These are phyloP conservation scores for Fraxinus sp. DNA, from an alignment of 305 asterid species.

Conservation along the genomic window DNA sequence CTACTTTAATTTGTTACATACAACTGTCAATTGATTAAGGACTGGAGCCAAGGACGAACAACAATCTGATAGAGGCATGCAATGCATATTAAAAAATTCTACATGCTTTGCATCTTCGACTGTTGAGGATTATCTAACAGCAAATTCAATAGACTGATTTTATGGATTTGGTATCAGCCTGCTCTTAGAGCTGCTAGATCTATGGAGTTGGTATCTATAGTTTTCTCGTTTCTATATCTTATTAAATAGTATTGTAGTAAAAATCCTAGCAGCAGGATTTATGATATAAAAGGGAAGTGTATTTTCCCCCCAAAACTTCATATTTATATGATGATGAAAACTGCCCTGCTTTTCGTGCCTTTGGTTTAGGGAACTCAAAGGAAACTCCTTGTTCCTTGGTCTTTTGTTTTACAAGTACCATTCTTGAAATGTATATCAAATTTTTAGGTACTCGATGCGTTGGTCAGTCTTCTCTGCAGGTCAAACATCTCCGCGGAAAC, in stretches of 20 bases:
- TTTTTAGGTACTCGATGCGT: slow-evolving; percentile 82
- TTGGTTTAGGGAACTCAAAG: background rate
- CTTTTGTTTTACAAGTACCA: slow-evolving; percentile 14
- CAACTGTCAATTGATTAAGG: background rate
- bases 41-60: background rate
- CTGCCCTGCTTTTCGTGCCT: slow-evolving; percentile 8
- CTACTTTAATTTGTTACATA: background rate
- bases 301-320: background rate
- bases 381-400: slow-evolving; percentile 7
- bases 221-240: background rate
- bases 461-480: slow-evolving; percentile 93
- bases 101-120: background rate
- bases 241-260: slow-evolving; percentile 5
- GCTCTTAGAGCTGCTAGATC: slow-evolving; percentile 11
- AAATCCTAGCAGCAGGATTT: background rate
- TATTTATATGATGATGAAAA: background rate
- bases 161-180: slow-evolving; percentile 1
- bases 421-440: slow-evolving; percentile 29
- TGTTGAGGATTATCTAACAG: slow-evolving; percentile 5
- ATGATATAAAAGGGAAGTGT: background rate
- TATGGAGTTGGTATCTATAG: slow-evolving; percentile 12
- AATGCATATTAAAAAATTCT: background rate
- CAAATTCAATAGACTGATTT: background rate
- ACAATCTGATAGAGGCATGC: background rate
- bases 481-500: slow-evolving; percentile 85